Evolutionary conservation across 2,329 filamentous ascomycete genomes (phyloP), one percentile per base, ranked within the genome.

Genomic region (Clonostachys solani): DNA sequence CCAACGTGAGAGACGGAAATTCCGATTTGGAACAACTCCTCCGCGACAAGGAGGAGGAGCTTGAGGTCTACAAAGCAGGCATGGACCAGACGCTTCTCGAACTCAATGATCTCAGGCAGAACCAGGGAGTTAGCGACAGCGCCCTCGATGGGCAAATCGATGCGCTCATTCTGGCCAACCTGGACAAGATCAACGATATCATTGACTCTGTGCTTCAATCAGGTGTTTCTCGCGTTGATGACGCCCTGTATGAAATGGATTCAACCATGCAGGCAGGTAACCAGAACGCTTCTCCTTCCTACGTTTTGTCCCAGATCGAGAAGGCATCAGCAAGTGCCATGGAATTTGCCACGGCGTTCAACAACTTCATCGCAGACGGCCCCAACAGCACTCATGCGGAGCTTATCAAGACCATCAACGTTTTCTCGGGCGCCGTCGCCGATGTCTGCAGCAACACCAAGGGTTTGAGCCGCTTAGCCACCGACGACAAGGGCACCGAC

Each of bases 221-320:
- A 43, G 94, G 92, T 55, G 90, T 97, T 18, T 85, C 94, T 59
- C 86, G 94, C 41, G 92, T 99, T 13, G 94, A 99, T 59, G 94
- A 99, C 67, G 91, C 94, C 40, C 75, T 99, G 35, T 99, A 99
- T 69, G 94, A 99, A 67, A 77, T 99, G 40, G 94, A 99, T 67
- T 97, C 94, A 17, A 88, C 88, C 17, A 97, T 97, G 91, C 92
- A 97, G 65, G 94, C 92, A 38, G 94, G 94, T 66, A 99, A 99
- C 72, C 94, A 97, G 71, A 99, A 95, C 60, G 94, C 94, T 1
- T 95, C 92, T 38, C 91, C 94, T 13, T 83, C 92, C 2, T 97
- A 95, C 62, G 92, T 99, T 12, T 77, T 99, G 44, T 97, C 92
- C 3, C 92, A 97, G 65, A 92, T 97, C 49, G 94, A 99, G 64